Base-by-base conservation (phyloP, 495 filamentous ascomycete species). In the Aspergillus steynii region DNA sequence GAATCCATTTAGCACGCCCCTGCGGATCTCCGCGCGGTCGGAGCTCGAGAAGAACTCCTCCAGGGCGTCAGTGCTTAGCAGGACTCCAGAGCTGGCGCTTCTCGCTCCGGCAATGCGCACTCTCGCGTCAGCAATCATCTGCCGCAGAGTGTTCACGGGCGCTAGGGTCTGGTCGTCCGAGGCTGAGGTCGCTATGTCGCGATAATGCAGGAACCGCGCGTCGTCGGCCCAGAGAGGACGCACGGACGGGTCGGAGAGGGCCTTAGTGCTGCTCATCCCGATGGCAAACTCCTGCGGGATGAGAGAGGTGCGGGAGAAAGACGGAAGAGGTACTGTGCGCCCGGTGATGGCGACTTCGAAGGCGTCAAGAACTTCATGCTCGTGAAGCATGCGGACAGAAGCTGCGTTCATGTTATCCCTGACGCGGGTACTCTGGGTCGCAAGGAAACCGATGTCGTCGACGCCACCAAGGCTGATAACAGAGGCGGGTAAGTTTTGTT, bases 381-480 rank as follows among this genome's bases (percentile, higher is more conserved):
- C 37, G 7, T 15, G 37, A 1, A 42, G 10, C 37, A 42, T 42
- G 8, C 37, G 37, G 1, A 42, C 37, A 12, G 37, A 42, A 12
- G 37, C 37, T 1, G 37, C 37, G 37, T 12, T 8, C 37, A 42
- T 42, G 37, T 42, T 42, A 14, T 42, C 12, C 4, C 37, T 12
- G 7, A 42, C 37, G 9, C 37, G 37, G 9, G 37, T 42, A 14
- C 1, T 14, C 10, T 42, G 37, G 10, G 37, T 42, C 12, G 37
- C 37, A 4, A 42, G 37, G 12, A 42, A 72, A 37, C 77, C 76
- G 3, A 78, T 65, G 32, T 67, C 70, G 0, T 65, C 63, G 4
- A 81, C 66, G 26, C 53, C 26, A 28, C 75, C 72, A 29, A 80
- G 55, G 49, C 74, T 61, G 42, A 80, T 62, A 5, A 61, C 29